These are phyloP conservation scores for Fusarium torulosum DNA, from an alignment of 2,329 filamentous ascomycete species.

Conservation along the genomic window DNA sequence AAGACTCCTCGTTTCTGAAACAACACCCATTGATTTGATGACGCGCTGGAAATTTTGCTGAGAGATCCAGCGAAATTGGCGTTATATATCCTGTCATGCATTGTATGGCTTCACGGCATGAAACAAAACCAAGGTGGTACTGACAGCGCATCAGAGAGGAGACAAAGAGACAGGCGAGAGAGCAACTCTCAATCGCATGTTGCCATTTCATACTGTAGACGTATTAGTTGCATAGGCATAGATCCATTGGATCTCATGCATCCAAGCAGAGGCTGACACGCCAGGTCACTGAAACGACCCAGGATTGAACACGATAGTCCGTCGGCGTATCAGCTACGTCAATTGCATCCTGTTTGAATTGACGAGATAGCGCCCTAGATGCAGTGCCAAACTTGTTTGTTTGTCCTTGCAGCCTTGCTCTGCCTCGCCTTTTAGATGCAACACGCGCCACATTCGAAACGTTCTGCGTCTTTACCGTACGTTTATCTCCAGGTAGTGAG, in stretches of 20 bases:
- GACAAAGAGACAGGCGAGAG: slow-evolving; percentile 11
- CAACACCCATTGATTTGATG: slow-evolving; percentile 15
- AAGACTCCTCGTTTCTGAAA: slow-evolving; percentile 30
- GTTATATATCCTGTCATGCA: slow-evolving; percentile 41
- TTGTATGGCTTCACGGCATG: slow-evolving; percentile 46
- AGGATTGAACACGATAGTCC: not conserved
- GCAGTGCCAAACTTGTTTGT: slow-evolving; percentile 10
- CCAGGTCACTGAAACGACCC: slow-evolving; percentile 9
- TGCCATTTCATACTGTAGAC: slow-evolving; percentile 8
- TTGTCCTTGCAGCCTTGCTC: slow-evolving; percentile 14
- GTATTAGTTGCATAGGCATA: not conserved
- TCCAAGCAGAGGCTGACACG: slow-evolving; percentile 40
- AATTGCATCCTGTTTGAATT: slow-evolving; percentile 34
- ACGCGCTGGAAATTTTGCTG: slow-evolving; percentile 20
- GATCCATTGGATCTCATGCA: slow-evolving; percentile 5
- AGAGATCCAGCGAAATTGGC: slow-evolving; percentile 38
- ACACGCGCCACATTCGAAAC: slow-evolving; percentile 12
- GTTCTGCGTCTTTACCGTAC: slow-evolving; percentile 21
- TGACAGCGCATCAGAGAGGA: slow-evolving; percentile 46
- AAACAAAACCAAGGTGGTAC: slow-evolving; percentile 39
- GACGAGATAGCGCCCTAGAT: slow-evolving; percentile 13
- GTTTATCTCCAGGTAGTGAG: slow-evolving; percentile 4
- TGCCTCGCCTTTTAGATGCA: not conserved
- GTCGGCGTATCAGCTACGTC: slow-evolving; percentile 26
- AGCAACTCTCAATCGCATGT: slow-evolving; percentile 10